These are phyloP conservation scores for Vaccinium darrowii DNA, from an alignment of 148 eudicot genomes.

Conservation along the genomic window DNA sequence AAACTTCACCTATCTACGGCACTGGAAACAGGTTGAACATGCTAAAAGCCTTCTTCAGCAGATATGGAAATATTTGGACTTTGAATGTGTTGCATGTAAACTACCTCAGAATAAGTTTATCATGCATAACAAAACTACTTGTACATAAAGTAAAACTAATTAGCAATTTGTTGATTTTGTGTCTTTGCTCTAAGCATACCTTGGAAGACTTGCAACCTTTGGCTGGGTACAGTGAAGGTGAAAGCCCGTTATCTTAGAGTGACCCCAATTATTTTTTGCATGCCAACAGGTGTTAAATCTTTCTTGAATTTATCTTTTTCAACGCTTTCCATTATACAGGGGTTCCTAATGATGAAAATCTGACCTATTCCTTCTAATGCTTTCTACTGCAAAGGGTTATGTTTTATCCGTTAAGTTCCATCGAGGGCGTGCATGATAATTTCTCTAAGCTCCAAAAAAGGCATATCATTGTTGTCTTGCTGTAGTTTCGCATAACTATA, in stretches of 20 bases:
- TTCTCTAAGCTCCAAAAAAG: constrained; percentile 1
- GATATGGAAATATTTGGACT: neutral
- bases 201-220: neutral
- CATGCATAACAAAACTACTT: neutral
- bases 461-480: neutral
- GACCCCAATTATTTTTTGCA: neutral
- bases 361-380: neutral
- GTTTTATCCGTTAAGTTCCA: neutral
- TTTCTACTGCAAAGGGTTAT: neutral
- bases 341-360: neutral
- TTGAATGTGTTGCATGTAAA: neutral
- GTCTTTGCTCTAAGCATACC: neutral
- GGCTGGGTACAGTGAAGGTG: neutral
- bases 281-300: neutral
- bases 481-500: neutral
- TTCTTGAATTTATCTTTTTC: neutral
- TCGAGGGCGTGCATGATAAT: neutral
- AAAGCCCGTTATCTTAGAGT: neutral
- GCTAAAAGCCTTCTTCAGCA: neutral
- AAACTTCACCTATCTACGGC: neutral
- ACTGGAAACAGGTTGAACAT: neutral
- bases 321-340: neutral
- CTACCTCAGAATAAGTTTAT: neutral
- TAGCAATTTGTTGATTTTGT: neutral
- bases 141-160: neutral